Evolutionary conservation across 1,284 basidiomycete genomes (phyloP).

Genomic region (Inonotus obliquus): DNA sequence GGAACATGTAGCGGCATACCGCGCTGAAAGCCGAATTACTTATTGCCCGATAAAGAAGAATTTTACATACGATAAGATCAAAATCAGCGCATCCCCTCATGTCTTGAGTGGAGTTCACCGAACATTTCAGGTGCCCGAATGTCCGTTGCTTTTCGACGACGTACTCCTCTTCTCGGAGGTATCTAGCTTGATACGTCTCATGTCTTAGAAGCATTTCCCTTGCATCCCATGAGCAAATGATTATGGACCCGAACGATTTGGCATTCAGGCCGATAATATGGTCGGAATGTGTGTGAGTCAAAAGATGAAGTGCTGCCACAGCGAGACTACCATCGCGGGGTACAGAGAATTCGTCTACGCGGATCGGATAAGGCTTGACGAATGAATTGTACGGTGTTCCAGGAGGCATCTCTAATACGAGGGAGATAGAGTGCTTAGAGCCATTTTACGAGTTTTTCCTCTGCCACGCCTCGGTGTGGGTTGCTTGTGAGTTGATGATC

Average conservation of each 20-base stretch:
- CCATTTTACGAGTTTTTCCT: neutral
- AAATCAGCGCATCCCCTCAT: slow-evolving; percentile 46
- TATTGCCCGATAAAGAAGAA: neutral
- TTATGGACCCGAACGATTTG: slow-evolving; percentile 59
- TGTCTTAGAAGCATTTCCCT: slow-evolving; percentile 79
- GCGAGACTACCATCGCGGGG: slow-evolving; percentile 32
- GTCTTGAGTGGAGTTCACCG: slow-evolving; percentile 39
- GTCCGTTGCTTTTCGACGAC: slow-evolving; percentile 54
- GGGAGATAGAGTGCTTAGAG: neutral
- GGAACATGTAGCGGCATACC: slow-evolving; percentile 58
- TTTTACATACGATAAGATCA: slow-evolving; percentile 56
- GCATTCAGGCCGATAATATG: slow-evolving; percentile 68
- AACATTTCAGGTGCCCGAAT: slow-evolving; percentile 57
- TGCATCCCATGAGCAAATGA: slow-evolving; percentile 75
- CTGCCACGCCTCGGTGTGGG: neutral
- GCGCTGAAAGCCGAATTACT: slow-evolving; percentile 31
- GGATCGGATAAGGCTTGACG: slow-evolving; percentile 67
- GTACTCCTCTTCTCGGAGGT: slow-evolving; percentile 46
- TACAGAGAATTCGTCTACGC: slow-evolving; percentile 71
- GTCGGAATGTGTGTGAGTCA: slow-evolving; percentile 84
- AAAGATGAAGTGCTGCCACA: slow-evolving; percentile 61
- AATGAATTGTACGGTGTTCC: slow-evolving; percentile 68
- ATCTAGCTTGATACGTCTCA: slow-evolving; percentile 64
- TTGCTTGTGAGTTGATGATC: neutral
- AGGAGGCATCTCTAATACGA: slow-evolving; percentile 49